Conservation (phyloP, 2,329 filamentous ascomycete genomes). For the Colletotrichum noveboracense region DNA sequence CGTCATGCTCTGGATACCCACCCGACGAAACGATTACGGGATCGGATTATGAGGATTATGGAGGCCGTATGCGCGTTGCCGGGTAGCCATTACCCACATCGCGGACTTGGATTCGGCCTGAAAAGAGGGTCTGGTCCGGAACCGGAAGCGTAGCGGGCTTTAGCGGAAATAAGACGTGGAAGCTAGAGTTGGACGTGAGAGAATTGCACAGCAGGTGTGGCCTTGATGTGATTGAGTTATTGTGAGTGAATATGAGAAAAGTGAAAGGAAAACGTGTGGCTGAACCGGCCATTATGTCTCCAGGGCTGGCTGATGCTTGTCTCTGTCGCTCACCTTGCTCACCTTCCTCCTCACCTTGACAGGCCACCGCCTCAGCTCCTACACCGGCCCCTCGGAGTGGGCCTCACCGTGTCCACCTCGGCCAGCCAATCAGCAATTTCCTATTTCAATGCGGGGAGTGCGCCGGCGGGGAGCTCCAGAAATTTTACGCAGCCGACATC, state of each 20-base stretch:
- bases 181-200: neutral
- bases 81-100: conserved; percentile 4
- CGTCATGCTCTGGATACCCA: neutral
- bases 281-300: neutral
- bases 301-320: neutral
- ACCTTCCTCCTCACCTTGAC: neutral
- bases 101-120: neutral
- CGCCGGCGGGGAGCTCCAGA: conserved; percentile 29
- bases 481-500: conserved; percentile 34
- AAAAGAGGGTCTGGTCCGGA: conserved; percentile 12
- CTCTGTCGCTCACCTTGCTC: neutral
- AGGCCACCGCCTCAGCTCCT: neutral
- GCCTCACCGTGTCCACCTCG: neutral
- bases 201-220: neutral
- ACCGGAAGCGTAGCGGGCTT: conserved; percentile 8
- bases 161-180: conserved; percentile 1
- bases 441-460: conserved; percentile 29
- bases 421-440: conserved; percentile 29
- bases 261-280: neutral
- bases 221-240: neutral
- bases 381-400: neutral
- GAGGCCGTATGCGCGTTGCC: conserved; percentile 7
- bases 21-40: neutral
- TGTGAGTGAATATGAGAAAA: neutral
- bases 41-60: neutral